Evolutionary conservation across 768 basidiomycete genomes (phyloP), one percentile per base, ranked within the genome.

Genomic region (Butyriboletus loyo): DNA sequence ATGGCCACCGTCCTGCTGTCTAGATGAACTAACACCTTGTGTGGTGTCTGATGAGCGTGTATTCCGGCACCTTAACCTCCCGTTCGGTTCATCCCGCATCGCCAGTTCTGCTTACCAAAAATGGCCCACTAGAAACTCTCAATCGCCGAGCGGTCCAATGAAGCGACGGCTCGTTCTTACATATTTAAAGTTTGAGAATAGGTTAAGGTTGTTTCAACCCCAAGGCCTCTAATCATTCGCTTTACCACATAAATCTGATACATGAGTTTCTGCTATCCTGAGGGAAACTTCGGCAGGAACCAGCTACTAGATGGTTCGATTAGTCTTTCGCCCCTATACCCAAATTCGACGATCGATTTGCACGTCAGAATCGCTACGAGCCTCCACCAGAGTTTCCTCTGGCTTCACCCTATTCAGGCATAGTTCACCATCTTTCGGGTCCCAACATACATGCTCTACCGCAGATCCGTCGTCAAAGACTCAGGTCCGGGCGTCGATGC

Each of bases 301-400:
- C 85, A 89, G 86, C 86, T 86, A 88, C 85, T 87, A 87, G 79
- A 88, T 86, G 86, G 86, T 87, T 89, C 85, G 85, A 90, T 89
- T 88, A 86, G 87, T 89, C 88, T 89, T 89, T 89, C 85, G 84
- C 87, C 88, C 87, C 87, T 89, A 89, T 89, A 88, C 87, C 86
- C 87, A 88, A 87, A 85, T 89, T 87, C 77, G 84, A 89, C 87
- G 84, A 89, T 88, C 84, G 86, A 89, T 89, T 89, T 90, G 88
- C 88, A 89, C 85, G 85, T 89, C 88, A 90, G 88, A 89, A 90
- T 85, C 83, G 86, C 88, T 89, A 86, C 84, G 83, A 87, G 85
- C 87, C 85, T 89, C 87, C 87, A 89, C 86, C 87, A 89, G 87
- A 87, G 88, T 90, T 89, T 89, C 86, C 88, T 86, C 87, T 89